phyloP scores from a whole-genome alignment of 2,329 filamentous ascomycete species.

The Penicillium sp. region DNA sequence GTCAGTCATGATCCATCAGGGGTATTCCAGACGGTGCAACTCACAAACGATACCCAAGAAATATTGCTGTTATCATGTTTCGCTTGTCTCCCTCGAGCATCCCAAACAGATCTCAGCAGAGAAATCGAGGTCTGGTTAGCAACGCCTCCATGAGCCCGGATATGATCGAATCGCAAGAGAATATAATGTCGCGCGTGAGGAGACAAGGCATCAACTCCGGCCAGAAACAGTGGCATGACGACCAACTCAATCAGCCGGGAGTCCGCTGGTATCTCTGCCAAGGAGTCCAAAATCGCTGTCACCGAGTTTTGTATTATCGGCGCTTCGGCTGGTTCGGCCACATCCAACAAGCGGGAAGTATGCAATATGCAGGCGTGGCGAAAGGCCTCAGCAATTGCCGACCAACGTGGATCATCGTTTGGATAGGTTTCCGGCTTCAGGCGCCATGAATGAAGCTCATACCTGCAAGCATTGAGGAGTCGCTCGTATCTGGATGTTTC shows the following conservation, averaged over 20 bases:
- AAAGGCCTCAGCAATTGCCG: constrained; percentile 26
- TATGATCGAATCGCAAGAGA: constrained; percentile 26
- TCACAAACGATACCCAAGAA: constrained; percentile 31
- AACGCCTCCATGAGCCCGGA: constrained; percentile 28
- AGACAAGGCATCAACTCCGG: constrained; percentile 29
- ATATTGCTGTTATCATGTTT: constrained; percentile 25
- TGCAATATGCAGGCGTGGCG: constrained; percentile 31
- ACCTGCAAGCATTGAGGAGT: constrained; percentile 2
- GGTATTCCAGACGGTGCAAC: constrained; percentile 1
- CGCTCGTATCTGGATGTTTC: constrained; percentile 2
- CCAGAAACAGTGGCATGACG: constrained; percentile 34
- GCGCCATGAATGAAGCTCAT: constrained; percentile 28
- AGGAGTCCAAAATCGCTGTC: constrained; percentile 27
- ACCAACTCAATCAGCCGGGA: constrained; percentile 28
- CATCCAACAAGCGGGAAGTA: constrained; percentile 28
- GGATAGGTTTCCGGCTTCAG: constrained; percentile 22
- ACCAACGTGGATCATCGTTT: constrained; percentile 26
- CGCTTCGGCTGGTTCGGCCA: constrained; percentile 17
- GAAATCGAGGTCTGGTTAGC: constrained; percentile 23
- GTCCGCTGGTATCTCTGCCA: constrained; percentile 23
- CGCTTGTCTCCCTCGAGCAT: constrained; percentile 22
- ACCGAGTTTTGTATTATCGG: constrained; percentile 29
- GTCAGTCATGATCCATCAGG: background rate
- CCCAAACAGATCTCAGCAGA: constrained; percentile 29
- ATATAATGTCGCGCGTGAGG: constrained; percentile 33